These are phyloP conservation scores for Phytophthora brassicae DNA, from an alignment of 352 stramenopile genomes.

Conservation along the genomic window DNA sequence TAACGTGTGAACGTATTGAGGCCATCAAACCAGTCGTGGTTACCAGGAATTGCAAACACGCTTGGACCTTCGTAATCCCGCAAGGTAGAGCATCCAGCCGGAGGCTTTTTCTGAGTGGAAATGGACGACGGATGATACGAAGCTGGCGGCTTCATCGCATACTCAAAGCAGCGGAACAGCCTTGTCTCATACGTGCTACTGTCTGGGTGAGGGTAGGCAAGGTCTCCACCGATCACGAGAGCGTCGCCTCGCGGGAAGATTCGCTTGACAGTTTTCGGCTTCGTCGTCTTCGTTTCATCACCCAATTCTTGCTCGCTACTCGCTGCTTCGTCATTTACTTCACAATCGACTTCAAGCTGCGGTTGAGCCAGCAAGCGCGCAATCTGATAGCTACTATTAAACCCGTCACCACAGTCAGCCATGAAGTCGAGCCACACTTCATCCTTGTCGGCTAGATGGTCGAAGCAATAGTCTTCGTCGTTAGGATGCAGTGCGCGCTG, in stretches of 20 bases:
- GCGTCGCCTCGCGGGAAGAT: constrained; percentile 85
- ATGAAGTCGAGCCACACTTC: constrained; percentile 95
- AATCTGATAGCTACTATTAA: constrained; percentile 94
- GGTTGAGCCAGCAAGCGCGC: constrained; percentile 90
- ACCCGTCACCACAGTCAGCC: constrained; percentile 92
- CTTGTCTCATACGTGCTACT: constrained; percentile 88
- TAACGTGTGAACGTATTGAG: constrained; percentile 92
- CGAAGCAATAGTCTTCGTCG: constrained; percentile 78
- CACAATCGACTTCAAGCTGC: constrained; percentile 75
- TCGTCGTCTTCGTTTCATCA: constrained; percentile 28
- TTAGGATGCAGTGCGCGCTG: constrained; percentile 82
- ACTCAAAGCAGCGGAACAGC: constrained; percentile 92
- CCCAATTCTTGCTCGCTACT: constrained; percentile 3
- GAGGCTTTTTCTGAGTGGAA: constrained; percentile 80
- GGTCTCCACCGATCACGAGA: constrained; percentile 91
- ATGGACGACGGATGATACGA: constrained; percentile 89
- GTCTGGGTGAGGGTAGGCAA: constrained; percentile 91
- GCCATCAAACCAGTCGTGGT: constrained; percentile 95
- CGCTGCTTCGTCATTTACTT: constrained; percentile 27
- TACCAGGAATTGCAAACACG: constrained; percentile 85
- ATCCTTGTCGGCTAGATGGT: constrained; percentile 76
- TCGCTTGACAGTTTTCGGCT: constrained; percentile 41
- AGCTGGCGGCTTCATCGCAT: constrained; percentile 90
- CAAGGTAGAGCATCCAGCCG: constrained; percentile 47
- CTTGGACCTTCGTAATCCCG: constrained; percentile 71